Evolutionary conservation across 306 rosid genomes (phyloP).

Genomic region (Crotalaria pallida): DNA sequence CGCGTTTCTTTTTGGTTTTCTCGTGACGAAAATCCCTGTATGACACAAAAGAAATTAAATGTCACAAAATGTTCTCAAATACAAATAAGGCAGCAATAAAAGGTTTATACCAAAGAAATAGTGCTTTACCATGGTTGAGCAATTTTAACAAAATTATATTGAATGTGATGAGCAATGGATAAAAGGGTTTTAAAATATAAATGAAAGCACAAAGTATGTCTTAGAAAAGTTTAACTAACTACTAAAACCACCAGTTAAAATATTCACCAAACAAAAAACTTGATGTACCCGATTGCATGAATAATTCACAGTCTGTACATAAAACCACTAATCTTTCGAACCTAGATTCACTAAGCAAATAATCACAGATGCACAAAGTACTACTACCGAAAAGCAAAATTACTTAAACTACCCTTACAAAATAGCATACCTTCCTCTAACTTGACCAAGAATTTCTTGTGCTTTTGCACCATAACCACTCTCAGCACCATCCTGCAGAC

Average conservation of each 20-base stretch:
- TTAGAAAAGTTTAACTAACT: neutral
- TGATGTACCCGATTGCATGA: neutral
- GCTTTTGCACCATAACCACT: slow-evolving; percentile 97
- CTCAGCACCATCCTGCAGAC: slow-evolving; percentile 79
- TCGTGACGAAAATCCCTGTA: slow-evolving; percentile 92
- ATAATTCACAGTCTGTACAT: neutral
- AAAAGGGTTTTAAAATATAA: neutral
- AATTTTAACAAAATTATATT: neutral
- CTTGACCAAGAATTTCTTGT: slow-evolving; percentile 87
- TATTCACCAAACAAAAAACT: too few relatives aligned
- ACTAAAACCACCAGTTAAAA: neutral
- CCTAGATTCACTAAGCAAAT: neutral
- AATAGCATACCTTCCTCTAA: slow-evolving; percentile 74
- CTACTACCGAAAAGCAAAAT: neutral
- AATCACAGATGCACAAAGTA: neutral
- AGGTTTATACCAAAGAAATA: neutral
- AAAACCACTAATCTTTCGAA: neutral
- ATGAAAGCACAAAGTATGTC: neutral
- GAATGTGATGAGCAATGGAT: neutral
- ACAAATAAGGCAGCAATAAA: neutral
- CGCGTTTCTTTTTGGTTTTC: slow-evolving; percentile 98
- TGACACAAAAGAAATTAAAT: neutral
- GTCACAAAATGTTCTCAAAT: neutral
- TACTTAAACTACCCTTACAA: neutral
- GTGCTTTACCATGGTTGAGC: neutral